A percentile compares a stretch with the other conserved stretches of the same genome.
These are phyloP conservation scores for Blastobotrys chiropterorum DNA, from an alignment of 805 yeast species.

Conservation along the genomic window DNA sequence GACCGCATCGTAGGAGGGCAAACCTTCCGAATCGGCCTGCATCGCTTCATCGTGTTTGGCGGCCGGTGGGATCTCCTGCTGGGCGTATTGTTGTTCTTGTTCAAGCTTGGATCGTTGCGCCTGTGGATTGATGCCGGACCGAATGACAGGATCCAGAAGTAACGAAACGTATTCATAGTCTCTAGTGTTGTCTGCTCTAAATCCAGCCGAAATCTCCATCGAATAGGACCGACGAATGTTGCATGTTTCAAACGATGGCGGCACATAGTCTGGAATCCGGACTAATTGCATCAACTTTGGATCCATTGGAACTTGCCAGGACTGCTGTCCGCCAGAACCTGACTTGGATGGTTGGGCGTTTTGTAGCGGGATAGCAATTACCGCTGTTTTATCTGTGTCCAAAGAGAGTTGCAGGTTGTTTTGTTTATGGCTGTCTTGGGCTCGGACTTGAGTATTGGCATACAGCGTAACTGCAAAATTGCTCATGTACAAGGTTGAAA, in stretches of 20 bases:
- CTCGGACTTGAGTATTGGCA: slow-evolving; percentile 26
- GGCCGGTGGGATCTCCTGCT: neutral
- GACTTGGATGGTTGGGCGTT: slow-evolving; percentile 8
- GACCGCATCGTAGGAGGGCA: slow-evolving; percentile 17
- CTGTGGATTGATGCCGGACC: slow-evolving; percentile 17
- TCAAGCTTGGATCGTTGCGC: slow-evolving; percentile 1
- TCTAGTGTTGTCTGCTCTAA: slow-evolving; percentile 13
- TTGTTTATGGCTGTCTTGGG: slow-evolving; percentile 22
- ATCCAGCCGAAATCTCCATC: slow-evolving; percentile 32
- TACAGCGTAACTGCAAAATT: slow-evolving; percentile 32
- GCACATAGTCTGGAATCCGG: slow-evolving; percentile 40
- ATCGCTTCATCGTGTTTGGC: neutral
- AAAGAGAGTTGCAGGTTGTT: slow-evolving; percentile 19
- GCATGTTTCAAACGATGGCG: slow-evolving; percentile 54
- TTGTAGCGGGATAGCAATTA: slow-evolving; percentile 14
- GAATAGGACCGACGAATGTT: slow-evolving; percentile 45
- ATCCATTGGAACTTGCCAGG: slow-evolving; percentile 16
- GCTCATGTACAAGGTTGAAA: slow-evolving; percentile 34
- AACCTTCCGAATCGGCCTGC: slow-evolving; percentile 2
- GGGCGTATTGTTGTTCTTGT: neutral
- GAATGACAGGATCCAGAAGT: slow-evolving; percentile 10
- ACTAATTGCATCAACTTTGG: slow-evolving; percentile 33
- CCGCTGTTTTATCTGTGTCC: slow-evolving; percentile 15
- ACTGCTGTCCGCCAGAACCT: neutral
- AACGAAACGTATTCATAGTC: slow-evolving; percentile 16